Percentiles rank a stretch among this genome's conserved stretches.
These are phyloP conservation scores for Cyclotella cryptica DNA, from an alignment of 108 stramenopile genomes.

Conservation along the genomic window DNA sequence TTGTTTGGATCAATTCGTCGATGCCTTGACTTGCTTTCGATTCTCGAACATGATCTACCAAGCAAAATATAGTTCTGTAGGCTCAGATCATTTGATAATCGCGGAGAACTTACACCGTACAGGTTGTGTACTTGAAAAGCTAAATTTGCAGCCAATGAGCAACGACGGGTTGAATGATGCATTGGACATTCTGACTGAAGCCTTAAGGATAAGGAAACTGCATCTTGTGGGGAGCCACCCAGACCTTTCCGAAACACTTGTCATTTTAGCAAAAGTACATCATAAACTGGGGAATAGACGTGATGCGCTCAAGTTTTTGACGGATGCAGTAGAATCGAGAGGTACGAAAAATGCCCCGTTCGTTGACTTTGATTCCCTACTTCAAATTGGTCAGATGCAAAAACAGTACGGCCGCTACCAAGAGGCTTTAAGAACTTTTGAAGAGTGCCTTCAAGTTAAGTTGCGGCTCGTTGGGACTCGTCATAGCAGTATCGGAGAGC, in stretches of 20 bases:
- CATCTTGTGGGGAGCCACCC: conserved; percentile 55
- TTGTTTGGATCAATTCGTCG: conserved; percentile 25
- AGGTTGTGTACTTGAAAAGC: conserved; percentile 36
- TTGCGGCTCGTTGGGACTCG: conserved; percentile 17
- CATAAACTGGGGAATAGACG: conserved; percentile 36
- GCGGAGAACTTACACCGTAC: conserved; percentile 47
- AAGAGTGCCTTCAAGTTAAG: conserved; percentile 43
- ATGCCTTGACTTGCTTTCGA: conserved; percentile 49
- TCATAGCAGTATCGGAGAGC: conserved; percentile 42
- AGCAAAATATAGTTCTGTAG: conserved; percentile 22
- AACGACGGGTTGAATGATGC: conserved; percentile 38
- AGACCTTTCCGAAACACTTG: conserved; percentile 50
- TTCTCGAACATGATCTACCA: conserved; percentile 47
- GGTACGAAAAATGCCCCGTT: conserved; percentile 28
- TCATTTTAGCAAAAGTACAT: conserved; percentile 47
- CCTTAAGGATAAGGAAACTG: conserved; percentile 52
- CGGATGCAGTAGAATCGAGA: conserved; percentile 43
- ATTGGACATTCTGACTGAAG: conserved; percentile 44
- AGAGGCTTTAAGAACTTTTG: conserved; percentile 42
- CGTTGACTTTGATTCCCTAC: conserved; percentile 48
- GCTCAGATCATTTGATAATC: conserved; percentile 51
- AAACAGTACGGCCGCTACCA: conserved; percentile 33
- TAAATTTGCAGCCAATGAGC: conserved; percentile 8
- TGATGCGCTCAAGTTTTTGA: conserved; percentile 48
- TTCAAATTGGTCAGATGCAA: conserved; percentile 58